Percentiles rank a stretch among this genome's conserved stretches.
phyloP scores from a whole-genome alignment of 2,329 filamentous ascomycete species.

The Sporothrix pallida region DNA sequence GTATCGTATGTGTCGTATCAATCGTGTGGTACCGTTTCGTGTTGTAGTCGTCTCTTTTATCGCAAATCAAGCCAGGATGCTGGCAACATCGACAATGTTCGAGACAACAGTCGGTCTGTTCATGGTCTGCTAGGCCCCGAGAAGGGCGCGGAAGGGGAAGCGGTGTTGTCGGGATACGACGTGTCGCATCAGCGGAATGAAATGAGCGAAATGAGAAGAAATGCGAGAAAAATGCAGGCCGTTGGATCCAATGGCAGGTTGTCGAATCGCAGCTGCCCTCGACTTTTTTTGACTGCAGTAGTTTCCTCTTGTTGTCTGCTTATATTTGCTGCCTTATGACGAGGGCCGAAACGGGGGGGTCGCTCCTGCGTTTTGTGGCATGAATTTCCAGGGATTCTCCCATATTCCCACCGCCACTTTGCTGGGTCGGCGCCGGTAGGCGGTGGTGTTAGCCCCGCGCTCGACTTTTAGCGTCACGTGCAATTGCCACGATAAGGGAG shows the following conservation, averaged over 20 bases:
- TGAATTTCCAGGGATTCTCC: slow-evolving; percentile 3
- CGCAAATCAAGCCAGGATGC: slow-evolving; percentile 20
- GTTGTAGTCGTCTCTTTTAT: slow-evolving; percentile 7
- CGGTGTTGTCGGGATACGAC: neutral
- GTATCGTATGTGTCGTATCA: neutral
- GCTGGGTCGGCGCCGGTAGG: slow-evolving; percentile 7
- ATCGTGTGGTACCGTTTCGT: neutral
- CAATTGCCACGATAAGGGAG: neutral
- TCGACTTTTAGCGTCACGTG: slow-evolving; percentile 7
- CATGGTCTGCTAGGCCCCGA: slow-evolving; percentile 29
- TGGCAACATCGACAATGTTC: slow-evolving; percentile 28
- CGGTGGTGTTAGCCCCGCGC: neutral
- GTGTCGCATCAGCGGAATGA: slow-evolving; percentile 24
- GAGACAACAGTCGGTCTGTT: slow-evolving; percentile 16
- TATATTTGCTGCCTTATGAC: slow-evolving; percentile 27
- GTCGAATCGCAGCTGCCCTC: neutral
- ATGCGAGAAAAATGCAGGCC: neutral
- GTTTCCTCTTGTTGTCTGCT: neutral
- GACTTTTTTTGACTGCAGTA: neutral
- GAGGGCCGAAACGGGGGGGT: slow-evolving; percentile 20
- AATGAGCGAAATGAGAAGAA: neutral
- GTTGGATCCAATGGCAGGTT: slow-evolving; percentile 20
- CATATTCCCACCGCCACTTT: slow-evolving; percentile 32
- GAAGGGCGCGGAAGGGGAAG: slow-evolving; percentile 7
- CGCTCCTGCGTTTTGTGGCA: slow-evolving; percentile 27